Conservation (phyloP, 2,329 filamentous ascomycete species). For the Mollisia scopiformis region DNA sequence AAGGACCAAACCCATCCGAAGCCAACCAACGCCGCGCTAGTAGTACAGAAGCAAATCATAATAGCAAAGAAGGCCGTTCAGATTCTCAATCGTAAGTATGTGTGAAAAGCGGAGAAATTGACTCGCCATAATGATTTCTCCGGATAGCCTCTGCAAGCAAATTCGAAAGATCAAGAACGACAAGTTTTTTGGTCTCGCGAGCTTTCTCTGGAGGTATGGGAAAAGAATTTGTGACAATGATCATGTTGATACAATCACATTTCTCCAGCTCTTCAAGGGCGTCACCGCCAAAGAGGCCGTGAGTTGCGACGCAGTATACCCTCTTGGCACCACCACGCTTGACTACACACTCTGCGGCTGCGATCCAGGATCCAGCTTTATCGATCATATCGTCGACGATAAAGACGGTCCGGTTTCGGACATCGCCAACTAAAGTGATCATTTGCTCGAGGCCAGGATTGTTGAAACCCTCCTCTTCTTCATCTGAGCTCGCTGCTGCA, state of each 20-base stretch:
- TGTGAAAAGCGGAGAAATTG: conserved; percentile 50
- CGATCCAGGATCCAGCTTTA: conserved; percentile 95
- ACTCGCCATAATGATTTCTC: conserved; percentile 95
- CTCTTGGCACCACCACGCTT: conserved; percentile 90
- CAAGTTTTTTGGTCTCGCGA: conserved; percentile 76
- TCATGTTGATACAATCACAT: conserved; percentile 90
- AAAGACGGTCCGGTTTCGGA: conserved; percentile 84
- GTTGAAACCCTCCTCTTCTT: conserved; percentile 88
- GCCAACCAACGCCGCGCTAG: conserved; percentile 34
- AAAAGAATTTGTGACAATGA: conserved; percentile 97
- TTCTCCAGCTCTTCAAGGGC: conserved; percentile 87
- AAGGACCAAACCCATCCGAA: conserved; percentile 2
- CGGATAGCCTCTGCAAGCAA: conserved; percentile 90
- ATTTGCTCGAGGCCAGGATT: conserved; percentile 86
- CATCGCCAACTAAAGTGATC: conserved; percentile 96
- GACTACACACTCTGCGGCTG: conserved; percentile 93
- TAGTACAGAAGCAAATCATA: conserved; percentile 22
- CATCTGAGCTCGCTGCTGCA: conserved; percentile 80
- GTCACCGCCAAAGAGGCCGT: conserved; percentile 90
- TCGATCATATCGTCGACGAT: conserved; percentile 99
- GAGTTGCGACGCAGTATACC: conserved; percentile 97
- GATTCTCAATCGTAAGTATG: conserved; percentile 30
- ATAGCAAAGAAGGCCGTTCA: conserved; percentile 49
- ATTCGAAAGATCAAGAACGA: conserved; percentile 86
- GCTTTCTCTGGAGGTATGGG: conserved; percentile 80